phyloP scores from a whole-genome alignment of 768 basidiomycete species.

The Tulasnella sp. region DNA sequence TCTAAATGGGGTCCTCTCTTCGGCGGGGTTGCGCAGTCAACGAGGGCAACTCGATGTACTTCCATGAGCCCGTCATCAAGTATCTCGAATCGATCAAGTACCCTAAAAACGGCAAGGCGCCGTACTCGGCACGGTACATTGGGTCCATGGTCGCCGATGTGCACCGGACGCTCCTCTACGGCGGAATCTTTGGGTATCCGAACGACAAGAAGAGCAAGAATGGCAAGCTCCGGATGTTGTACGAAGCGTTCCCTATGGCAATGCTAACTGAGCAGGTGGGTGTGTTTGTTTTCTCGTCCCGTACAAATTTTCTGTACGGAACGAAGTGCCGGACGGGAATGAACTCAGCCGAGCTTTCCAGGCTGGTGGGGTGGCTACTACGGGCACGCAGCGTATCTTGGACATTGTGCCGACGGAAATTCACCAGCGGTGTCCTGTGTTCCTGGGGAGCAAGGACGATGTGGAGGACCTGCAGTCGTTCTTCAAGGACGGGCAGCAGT shows the following conservation, averaged over 20 bases:
- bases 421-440: slow-evolving; percentile 91
- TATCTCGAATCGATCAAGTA: slow-evolving; percentile 94
- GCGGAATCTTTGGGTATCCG: slow-evolving; percentile 98
- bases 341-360: slow-evolving; percentile 45
- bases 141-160: slow-evolving; percentile 99
- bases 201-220: slow-evolving; percentile 97
- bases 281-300: slow-evolving; percentile 27
- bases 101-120: slow-evolving; percentile 71
- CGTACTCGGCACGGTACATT: slow-evolving; percentile 92
- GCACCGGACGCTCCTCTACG: slow-evolving; percentile 93
- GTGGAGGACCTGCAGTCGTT: slow-evolving; percentile 88
- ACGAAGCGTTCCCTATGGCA: slow-evolving; percentile 98
- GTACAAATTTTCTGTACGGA: slow-evolving; percentile 27
- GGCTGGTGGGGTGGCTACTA: slow-evolving; percentile 97
- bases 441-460: slow-evolving; percentile 92
- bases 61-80: slow-evolving; percentile 74
- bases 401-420: slow-evolving; percentile 86
- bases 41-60: slow-evolving; percentile 97
- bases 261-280: slow-evolving; percentile 88
- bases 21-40: slow-evolving; percentile 57
- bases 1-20: not conserved
- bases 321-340: slow-evolving; percentile 10
- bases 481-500: slow-evolving; percentile 52
- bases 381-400: slow-evolving; percentile 89
- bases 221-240: slow-evolving; percentile 92